Evolutionary conservation across 768 basidiomycete genomes (phyloP).

Genomic region (Suillus americanus): DNA sequence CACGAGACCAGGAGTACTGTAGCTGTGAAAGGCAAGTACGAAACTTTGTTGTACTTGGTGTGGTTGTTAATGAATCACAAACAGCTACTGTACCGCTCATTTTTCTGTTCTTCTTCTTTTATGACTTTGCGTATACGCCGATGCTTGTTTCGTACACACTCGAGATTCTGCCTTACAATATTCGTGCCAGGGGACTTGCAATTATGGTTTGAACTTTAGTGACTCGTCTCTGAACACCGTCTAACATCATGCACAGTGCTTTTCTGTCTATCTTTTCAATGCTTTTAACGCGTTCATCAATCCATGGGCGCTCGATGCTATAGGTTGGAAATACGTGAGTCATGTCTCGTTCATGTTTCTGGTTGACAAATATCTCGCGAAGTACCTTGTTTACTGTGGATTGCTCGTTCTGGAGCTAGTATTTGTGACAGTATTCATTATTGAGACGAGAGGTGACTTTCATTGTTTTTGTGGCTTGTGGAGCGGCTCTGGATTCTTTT

Average conservation of each 20-base stretch:
- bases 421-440: conserved; percentile 53
- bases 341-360: background rate
- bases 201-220: conserved; percentile 53
- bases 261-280: conserved; percentile 60
- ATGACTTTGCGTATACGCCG: conserved; percentile 77
- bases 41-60: background rate
- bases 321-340: conserved; percentile 50
- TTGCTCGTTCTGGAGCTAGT: conserved; percentile 62
- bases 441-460: conserved; percentile 60
- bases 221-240: background rate
- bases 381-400: conserved; percentile 63
- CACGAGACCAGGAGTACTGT: conserved; percentile 23
- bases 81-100: conserved; percentile 66
- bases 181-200: conserved; percentile 80
- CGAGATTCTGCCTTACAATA: conserved; percentile 78
- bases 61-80: background rate
- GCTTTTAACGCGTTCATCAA: conserved; percentile 83
- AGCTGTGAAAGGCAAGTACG: conserved; percentile 29
- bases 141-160: conserved; percentile 62
- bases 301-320: conserved; percentile 60
- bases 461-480: background rate
- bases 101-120: conserved; percentile 50
- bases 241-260: conserved; percentile 41
- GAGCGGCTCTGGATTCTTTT: conserved; percentile 12
- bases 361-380: background rate